phyloP scores from a whole-genome alignment of 495 filamentous ascomycete species.

The Xylaria intraflava region DNA sequence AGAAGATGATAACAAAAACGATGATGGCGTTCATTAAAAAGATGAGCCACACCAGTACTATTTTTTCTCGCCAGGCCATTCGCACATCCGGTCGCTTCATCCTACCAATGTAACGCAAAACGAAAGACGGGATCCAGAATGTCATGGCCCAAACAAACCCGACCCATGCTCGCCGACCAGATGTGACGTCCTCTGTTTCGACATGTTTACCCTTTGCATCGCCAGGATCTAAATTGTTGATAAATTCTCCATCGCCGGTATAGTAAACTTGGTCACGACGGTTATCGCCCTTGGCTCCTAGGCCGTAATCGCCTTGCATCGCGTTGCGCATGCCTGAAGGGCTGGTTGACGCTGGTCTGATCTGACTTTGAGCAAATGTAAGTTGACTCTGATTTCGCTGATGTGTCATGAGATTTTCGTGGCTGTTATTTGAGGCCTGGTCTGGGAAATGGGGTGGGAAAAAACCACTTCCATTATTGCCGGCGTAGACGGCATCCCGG shows the following conservation, averaged over 20 bases:
- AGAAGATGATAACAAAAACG: constrained; percentile 87
- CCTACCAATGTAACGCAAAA: constrained; percentile 71
- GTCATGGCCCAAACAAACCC: constrained; percentile 76
- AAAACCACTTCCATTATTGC: constrained; percentile 58
- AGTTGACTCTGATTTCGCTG: constrained; percentile 51
- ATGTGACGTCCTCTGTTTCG: constrained; percentile 57
- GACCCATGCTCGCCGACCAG: constrained; percentile 68
- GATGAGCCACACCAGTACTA: constrained; percentile 76
- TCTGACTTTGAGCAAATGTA: constrained; percentile 51
- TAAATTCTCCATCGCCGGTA: constrained; percentile 51
- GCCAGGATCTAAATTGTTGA: constrained; percentile 61
- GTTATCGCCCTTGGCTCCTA: constrained; percentile 79
- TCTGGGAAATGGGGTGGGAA: constrained; percentile 58
- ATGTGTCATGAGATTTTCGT: constrained; percentile 59
- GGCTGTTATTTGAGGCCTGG: constrained; percentile 56
- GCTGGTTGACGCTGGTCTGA: constrained; percentile 62
- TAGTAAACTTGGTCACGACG: constrained; percentile 66
- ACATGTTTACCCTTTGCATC: constrained; percentile 69
- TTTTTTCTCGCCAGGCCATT: constrained; percentile 94
- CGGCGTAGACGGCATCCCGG: constrained; percentile 60
- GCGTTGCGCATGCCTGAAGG: constrained; percentile 63
- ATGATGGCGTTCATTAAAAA: constrained; percentile 74
- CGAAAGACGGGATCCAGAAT: constrained; percentile 90
- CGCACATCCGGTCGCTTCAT: constrained; percentile 98
- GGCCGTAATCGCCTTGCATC: constrained; percentile 72